Evolutionary conservation across 2,329 filamentous ascomycete genomes (phyloP).

Genomic region (Monilinia polystroma): DNA sequence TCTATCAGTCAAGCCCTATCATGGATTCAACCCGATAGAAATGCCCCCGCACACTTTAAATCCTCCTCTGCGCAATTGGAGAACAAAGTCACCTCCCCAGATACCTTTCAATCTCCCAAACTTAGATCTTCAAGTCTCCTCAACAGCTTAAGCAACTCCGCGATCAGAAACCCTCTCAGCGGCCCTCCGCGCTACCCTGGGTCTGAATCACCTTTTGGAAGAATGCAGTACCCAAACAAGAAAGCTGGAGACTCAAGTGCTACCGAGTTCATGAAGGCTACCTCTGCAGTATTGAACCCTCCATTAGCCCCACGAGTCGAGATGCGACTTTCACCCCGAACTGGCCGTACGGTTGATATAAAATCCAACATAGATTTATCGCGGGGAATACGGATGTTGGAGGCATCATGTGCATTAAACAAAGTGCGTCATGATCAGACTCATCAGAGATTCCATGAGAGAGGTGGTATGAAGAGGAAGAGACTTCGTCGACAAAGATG

Average conservation of each 20-base stretch:
- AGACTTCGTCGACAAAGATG: constrained; percentile 68
- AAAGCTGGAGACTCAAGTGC: neutral
- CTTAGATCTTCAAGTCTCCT: neutral
- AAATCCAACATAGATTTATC: constrained; percentile 32
- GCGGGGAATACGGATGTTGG: constrained; percentile 41
- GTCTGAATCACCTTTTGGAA: neutral
- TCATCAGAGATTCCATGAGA: constrained; percentile 70
- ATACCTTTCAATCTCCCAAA: neutral
- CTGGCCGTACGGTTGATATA: constrained; percentile 34
- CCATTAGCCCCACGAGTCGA: constrained; percentile 15
- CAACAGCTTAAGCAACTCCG: neutral
- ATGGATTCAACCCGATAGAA: neutral
- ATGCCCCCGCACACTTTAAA: neutral
- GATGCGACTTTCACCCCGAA: constrained; percentile 34
- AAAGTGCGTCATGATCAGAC: constrained; percentile 54
- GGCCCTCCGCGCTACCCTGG: neutral
- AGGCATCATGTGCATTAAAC: constrained; percentile 52
- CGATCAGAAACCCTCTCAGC: neutral
- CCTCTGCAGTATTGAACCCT: neutral
- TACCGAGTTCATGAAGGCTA: constrained; percentile 1
- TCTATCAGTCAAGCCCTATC: constrained; percentile 5
- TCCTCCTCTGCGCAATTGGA: constrained; percentile 4
- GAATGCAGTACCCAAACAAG: neutral
- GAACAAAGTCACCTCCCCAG: neutral
- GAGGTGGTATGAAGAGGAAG: constrained; percentile 75